phyloP scores from a whole-genome alignment of 371 early-diverging fungal genomes.

The Actinomortierella wolfii region DNA sequence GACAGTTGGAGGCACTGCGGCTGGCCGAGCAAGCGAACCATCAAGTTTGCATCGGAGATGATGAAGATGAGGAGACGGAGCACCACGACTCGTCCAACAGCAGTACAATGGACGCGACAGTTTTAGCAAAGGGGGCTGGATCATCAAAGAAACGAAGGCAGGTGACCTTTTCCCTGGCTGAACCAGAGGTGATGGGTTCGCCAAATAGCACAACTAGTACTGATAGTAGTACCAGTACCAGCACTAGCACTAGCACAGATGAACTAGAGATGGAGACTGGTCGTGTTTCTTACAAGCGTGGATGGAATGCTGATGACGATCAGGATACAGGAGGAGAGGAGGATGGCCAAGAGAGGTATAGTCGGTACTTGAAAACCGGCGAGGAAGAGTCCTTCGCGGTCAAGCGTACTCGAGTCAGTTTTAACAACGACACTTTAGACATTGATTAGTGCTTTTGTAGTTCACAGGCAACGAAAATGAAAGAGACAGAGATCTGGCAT shows the following conservation, averaged over 20 bases:
- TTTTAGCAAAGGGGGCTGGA: too few species aligned
- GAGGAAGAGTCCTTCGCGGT: too few species aligned
- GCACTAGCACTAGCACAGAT: not conserved
- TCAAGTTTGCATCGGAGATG: not conserved
- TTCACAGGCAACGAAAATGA: too few species aligned
- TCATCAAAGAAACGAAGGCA: not conserved
- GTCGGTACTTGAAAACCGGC: too few species aligned
- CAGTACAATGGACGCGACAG: too few species aligned
- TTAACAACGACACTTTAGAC: too few species aligned
- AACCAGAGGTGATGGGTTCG: too few species aligned
- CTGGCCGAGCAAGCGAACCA: not conserved
- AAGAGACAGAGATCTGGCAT: too few species aligned
- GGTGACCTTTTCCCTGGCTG: not conserved
- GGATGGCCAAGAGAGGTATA: not conserved
- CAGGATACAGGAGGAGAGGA: not conserved
- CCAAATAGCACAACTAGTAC: not conserved
- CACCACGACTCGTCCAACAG: not conserved
- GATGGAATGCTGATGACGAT: slow-evolving; percentile 1
- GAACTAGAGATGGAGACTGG: not conserved
- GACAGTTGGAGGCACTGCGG: not conserved
- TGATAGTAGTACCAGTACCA: not conserved
- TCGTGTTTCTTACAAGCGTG: not conserved
- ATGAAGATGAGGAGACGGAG: not conserved
- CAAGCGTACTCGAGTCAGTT: too few species aligned
- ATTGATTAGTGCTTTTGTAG: too few species aligned